Base-by-base conservation (phyloP, 306 rosid species). In the Vigna reflexopilosa region DNA sequence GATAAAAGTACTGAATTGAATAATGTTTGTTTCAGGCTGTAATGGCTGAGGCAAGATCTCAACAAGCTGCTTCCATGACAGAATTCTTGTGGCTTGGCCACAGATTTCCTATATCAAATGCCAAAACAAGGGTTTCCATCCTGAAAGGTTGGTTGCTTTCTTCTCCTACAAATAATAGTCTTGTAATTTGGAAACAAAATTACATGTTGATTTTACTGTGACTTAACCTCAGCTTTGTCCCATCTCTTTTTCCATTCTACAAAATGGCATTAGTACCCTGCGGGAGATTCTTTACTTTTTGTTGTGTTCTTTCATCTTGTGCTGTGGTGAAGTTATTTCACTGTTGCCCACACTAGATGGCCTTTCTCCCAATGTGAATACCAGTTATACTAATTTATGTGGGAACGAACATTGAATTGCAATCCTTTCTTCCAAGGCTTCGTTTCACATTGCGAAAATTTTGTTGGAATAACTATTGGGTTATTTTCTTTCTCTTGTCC, bases 21-120 rank as follows among this genome's bases (percentile, higher is more conserved):
- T 58, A 2, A 73, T 88, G 40, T 42, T 78, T 77, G 64, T 82
- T 88, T 51, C 83, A 96, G 99, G 99, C 93, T 86, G 98, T 90
- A 78, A 96, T 91, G 98, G 91, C 97, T 12, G 99, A 96, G 90
- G 97, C 97, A 76, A 90, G 99, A 90, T 93, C 99, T 93, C 97
- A 96, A 67, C 99, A 96, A 87, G 99, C 98, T 83, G 99, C 97
- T 65, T 93, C 99, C 78, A 90, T 96, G 99, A 93, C 98, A 13
- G 99, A 96, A 79, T 93, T 96, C 73, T 80, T 85, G 67, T 96
- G 99, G 99, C 97, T 96, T 82, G 99, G 98, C 82, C 93, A 83
- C 80, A 88, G 91, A 80, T 96, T 91, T 90, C 99, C 99, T 66
- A 89, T 85, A 70, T 93, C 99, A 52, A 96, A 93, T 86, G 97